These are phyloP conservation scores for Rhodotorula sp. DNA, from an alignment of 1,284 basidiomycete genomes.

Conservation along the genomic window DNA sequence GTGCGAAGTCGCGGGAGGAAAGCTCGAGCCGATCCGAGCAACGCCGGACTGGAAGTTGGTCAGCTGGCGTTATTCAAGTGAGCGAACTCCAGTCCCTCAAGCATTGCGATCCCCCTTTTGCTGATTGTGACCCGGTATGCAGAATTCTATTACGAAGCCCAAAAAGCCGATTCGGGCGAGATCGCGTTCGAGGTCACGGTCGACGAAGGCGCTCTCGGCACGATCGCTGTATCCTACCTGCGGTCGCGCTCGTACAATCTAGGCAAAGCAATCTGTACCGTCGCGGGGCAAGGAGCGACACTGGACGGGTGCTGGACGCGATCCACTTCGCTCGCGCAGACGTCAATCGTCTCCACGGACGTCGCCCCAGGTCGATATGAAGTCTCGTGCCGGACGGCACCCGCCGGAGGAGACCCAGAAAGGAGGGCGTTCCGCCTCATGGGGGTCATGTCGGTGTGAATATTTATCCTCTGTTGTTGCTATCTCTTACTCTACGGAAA, in stretches of 20 bases:
- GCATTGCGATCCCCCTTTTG: too few species aligned
- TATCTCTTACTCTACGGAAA: background rate
- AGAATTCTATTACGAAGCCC: slow-evolving; percentile 18
- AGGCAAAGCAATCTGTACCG: slow-evolving; percentile 11
- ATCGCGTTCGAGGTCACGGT: slow-evolving; percentile 10
- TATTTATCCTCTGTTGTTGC: background rate
- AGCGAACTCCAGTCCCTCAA: background rate
- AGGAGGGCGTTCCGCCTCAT: slow-evolving; percentile 15
- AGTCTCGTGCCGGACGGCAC: slow-evolving; percentile 2
- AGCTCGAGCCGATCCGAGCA: slow-evolving; percentile 1
- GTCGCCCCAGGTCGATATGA: slow-evolving; percentile 2
- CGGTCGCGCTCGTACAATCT: slow-evolving; percentile 15
- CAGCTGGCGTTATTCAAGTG: slow-evolving; percentile 15
- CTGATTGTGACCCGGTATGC: background rate
- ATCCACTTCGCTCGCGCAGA: slow-evolving; percentile 10
- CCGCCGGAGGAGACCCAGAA: background rate
- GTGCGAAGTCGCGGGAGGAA: background rate
- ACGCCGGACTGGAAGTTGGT: slow-evolving; percentile 3
- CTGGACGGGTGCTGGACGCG: slow-evolving; percentile 10
- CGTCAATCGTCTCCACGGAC: background rate
- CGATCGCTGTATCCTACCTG: slow-evolving; percentile 11
- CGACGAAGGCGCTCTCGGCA: background rate
- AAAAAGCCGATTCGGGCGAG: background rate
- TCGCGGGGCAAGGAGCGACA: background rate
- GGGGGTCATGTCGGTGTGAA: slow-evolving; percentile 16